Base-by-base conservation (phyloP, 1,139 yeast genomes). In the Saccharomyces pastorianus region DNA sequence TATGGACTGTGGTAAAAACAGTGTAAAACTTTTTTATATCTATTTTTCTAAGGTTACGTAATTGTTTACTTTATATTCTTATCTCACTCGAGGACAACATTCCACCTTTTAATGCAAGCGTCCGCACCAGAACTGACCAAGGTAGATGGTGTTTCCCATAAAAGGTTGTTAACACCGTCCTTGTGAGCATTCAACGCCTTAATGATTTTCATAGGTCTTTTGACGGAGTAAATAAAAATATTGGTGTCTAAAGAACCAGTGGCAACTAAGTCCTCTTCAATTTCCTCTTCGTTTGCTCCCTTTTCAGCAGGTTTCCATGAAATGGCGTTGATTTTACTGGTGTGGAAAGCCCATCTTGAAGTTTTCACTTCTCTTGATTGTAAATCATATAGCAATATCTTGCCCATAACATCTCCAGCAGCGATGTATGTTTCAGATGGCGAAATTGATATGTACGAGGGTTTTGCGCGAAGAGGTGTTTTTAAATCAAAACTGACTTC, bases 271-370 rank as follows among this genome's bases (percentile, higher is more conserved):
- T 84, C 81, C 54, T 89, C 86, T 61, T 86, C 90, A 48, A 85
- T 79, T 11, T 54, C 60, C 54, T 89, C 86, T 61, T 86, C 90
- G 48, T 85, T 79, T 11, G 53, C 59, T 4, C 47, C 60, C 11
- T 31, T 54, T 7, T 31, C 48, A 5, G 46, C 28, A 6, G 69
- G 68, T 54, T 56, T 66, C 98, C 98, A 93, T 34, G 82, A 72
- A 50, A 95, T 86, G 42, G 85, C 81, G 54, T 81, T 83, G 56
- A 93, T 85, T 56, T 80, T 83, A 55, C 96, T 84, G 2, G 91
- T 86, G 69, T 95, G 97, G 82, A 88, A 91, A 0, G 96, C 85
- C 99, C 99, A 93, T 67, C 98, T 81, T 0, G 95, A 82, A 1
- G 98, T 90, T 49, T 86, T 81, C 6, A 88, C 75, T 6, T 78